Conservation (phyloP, 495 filamentous ascomycete genomes). For the Tuber melanosporum region DNA sequence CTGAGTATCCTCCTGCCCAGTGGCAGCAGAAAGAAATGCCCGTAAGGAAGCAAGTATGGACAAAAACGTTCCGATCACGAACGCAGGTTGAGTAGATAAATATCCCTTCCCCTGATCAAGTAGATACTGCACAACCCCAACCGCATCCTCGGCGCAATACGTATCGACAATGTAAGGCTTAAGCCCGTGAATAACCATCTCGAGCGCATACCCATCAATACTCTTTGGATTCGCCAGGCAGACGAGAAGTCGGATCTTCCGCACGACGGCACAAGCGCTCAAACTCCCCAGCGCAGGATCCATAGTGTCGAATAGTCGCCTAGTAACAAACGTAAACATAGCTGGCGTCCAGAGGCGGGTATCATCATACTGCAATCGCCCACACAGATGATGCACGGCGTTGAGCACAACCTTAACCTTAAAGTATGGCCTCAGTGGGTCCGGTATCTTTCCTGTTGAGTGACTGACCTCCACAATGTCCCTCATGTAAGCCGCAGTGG, state of each 20-base stretch:
- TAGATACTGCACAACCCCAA: slow-evolving; percentile 83
- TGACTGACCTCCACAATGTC: slow-evolving; percentile 60
- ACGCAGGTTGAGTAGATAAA: slow-evolving; percentile 58
- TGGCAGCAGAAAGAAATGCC: slow-evolving; percentile 60
- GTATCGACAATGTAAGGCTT: slow-evolving; percentile 69
- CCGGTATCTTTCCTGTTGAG: slow-evolving; percentile 56
- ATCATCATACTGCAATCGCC: slow-evolving; percentile 57
- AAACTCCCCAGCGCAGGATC: slow-evolving; percentile 82
- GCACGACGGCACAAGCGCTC: slow-evolving; percentile 75
- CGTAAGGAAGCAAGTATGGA: slow-evolving; percentile 68
- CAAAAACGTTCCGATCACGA: slow-evolving; percentile 69
- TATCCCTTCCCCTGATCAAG: slow-evolving; percentile 61
- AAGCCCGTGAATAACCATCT: slow-evolving; percentile 81
- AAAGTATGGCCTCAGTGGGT: slow-evolving; percentile 81
- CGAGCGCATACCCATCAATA: slow-evolving; percentile 71
- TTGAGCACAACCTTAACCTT: slow-evolving; percentile 64
- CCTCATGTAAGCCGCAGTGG: slow-evolving; percentile 57
- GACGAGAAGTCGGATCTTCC: slow-evolving; percentile 75
- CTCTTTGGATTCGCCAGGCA: slow-evolving; percentile 67
- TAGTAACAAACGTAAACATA: slow-evolving; percentile 65
- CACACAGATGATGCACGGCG: slow-evolving; percentile 69
- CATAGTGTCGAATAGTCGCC: slow-evolving; percentile 70
- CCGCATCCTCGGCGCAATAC: slow-evolving; percentile 84
- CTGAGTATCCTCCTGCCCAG: slow-evolving; percentile 65
- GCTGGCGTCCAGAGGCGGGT: slow-evolving; percentile 68